Conservation (phyloP, 2,329 filamentous ascomycete genomes). For the Zymoseptoria pseudotritici region DNA sequence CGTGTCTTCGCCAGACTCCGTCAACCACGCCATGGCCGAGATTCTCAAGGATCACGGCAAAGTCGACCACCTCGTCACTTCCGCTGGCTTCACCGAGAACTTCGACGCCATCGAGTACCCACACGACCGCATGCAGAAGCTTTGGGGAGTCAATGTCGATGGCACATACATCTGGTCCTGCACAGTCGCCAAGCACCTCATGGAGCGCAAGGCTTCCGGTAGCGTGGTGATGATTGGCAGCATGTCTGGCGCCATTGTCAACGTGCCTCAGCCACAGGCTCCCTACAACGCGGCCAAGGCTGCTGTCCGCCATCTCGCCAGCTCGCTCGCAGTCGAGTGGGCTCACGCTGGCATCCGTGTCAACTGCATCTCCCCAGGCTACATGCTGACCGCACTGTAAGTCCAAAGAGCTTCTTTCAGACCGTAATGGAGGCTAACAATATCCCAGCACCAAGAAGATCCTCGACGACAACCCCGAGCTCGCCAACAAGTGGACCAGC, state of each 20-base stretch:
- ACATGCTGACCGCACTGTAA: constrained; percentile 92
- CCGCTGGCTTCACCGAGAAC: constrained; percentile 95
- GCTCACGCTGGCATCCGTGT: constrained; percentile 79
- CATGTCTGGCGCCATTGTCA: constrained; percentile 92
- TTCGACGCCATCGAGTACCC: constrained; percentile 88
- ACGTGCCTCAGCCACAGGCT: constrained; percentile 86
- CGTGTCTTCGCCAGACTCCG: constrained; percentile 72
- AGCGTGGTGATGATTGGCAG: constrained; percentile 93
- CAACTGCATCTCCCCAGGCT: constrained; percentile 91
- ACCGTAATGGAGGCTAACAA: background rate
- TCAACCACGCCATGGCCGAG: constrained; percentile 64
- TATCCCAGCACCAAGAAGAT: constrained; percentile 75
- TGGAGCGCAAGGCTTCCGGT: constrained; percentile 68
- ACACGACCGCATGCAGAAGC: constrained; percentile 81
- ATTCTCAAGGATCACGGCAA: constrained; percentile 64
- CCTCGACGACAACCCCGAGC: constrained; percentile 82
- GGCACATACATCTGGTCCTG: constrained; percentile 87
- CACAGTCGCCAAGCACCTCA: constrained; percentile 77
- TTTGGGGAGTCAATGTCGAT: constrained; percentile 90
- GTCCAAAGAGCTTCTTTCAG: constrained; percentile 23
- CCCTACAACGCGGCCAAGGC: constrained; percentile 94
- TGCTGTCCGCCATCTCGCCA: constrained; percentile 78
- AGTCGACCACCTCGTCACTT: constrained; percentile 88
- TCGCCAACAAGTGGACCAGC: constrained; percentile 84
- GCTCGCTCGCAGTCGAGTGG: constrained; percentile 90